Conservation (phyloP, 495 filamentous ascomycete genomes). For the Penicillium crystallinum region DNA sequence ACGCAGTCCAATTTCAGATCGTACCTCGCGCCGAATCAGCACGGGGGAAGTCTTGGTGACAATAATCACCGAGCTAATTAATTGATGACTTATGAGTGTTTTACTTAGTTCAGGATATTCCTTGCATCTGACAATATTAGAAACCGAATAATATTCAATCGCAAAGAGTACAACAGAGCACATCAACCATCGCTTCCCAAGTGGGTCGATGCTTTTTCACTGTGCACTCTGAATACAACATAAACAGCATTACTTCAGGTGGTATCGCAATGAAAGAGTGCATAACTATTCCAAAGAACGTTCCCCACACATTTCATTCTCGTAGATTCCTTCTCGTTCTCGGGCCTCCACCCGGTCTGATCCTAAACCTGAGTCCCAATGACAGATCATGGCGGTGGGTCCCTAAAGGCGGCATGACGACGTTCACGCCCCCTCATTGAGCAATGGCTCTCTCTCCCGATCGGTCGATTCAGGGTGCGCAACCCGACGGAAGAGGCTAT, state of each 20-base stretch:
- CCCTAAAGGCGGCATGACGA: background rate
- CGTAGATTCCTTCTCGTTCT: background rate
- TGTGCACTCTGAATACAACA: background rate
- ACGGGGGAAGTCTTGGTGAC: constrained; percentile 7
- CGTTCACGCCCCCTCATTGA: constrained; percentile 24
- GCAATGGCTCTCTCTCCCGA: constrained; percentile 40
- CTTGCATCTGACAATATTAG: background rate
- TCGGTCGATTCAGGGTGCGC: constrained; percentile 32
- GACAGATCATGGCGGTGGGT: background rate
- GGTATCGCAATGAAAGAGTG: background rate
- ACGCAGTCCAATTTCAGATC: constrained; percentile 6
- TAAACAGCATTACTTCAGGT: background rate
- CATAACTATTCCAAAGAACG: background rate
- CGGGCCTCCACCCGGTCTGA: background rate
- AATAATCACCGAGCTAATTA: background rate
- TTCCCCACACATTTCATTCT: background rate
- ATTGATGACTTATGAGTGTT: too few species aligned
- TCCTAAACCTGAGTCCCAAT: background rate
- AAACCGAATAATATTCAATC: background rate
- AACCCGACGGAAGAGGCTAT: constrained; percentile 36
- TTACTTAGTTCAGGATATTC: background rate
- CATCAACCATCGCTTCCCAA: too few species aligned
- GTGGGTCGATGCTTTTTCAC: background rate
- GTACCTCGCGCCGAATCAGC: constrained; percentile 1
- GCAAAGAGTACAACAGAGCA: too few species aligned